Percentiles rank a stretch among this genome's conserved stretches.
phyloP scores from a whole-genome alignment of 257 asterid species.

The Nicotiana otophora region DNA sequence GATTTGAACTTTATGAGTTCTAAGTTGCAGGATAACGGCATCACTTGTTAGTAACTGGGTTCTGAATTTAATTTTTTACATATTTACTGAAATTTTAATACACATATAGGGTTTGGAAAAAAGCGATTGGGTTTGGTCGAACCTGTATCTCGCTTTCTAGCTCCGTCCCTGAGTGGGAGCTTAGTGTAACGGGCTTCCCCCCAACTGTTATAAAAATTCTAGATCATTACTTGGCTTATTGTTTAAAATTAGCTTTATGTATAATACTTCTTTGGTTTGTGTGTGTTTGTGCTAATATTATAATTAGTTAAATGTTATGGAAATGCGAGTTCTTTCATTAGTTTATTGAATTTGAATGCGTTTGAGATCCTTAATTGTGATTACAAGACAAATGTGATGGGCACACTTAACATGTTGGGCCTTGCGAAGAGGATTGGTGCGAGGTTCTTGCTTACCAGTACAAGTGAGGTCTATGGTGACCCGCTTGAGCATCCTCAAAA shows the following conservation, averaged over 20 bases:
- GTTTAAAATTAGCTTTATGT: background rate
- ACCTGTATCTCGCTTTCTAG: too few species aligned
- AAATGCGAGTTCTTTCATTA: background rate
- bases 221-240: background rate
- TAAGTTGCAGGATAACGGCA: too few species aligned
- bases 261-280: background rate
- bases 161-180: too few species aligned
- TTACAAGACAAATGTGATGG: slow-evolving; percentile 97
- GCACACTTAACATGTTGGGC: slow-evolving; percentile 95
- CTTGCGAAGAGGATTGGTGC: slow-evolving; percentile 95
- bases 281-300: background rate
- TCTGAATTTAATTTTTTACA: too few species aligned
- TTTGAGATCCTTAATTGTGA: slow-evolving; percentile 57
- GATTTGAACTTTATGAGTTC: too few species aligned
- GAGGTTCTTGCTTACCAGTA: slow-evolving; percentile 82
- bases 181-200: too few species aligned
- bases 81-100: too few species aligned
- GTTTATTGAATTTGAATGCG: background rate
- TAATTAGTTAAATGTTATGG: background rate
- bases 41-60: too few species aligned
- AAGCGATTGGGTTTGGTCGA: too few species aligned
- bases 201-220: background rate
- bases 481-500: slow-evolving; percentile 99
- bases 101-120: too few species aligned
- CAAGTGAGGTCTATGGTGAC: slow-evolving; percentile 97